A percentile compares a stretch with the other conserved stretches of the same genome.
Evolutionary conservation across 129 eudicot genomes (phyloP).

Genomic region (Centrapalus pauciflorus): DNA sequence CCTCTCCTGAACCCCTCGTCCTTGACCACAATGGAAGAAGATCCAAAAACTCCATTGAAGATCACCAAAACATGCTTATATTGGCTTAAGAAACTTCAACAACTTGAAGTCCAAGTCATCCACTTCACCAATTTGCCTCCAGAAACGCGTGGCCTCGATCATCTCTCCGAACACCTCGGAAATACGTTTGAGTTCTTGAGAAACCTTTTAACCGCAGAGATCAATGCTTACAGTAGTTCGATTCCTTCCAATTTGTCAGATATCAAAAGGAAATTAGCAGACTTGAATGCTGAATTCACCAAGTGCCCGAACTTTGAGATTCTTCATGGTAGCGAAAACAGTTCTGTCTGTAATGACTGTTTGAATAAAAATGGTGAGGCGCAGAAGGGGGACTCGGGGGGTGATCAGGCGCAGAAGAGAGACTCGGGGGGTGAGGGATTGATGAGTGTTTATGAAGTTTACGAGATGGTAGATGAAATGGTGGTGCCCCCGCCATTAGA

Average conservation of each 20-base stretch:
- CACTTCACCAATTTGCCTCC: background rate
- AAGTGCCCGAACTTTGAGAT: background rate
- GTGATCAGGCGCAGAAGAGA: too few relatives aligned
- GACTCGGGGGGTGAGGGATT: background rate
- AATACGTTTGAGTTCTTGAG: background rate
- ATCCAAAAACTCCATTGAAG: background rate
- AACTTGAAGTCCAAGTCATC: conserved; percentile 9
- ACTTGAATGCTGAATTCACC: background rate
- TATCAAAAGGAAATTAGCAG: background rate
- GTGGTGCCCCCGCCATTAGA: background rate
- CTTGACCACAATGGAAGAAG: background rate
- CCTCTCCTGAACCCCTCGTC: too few relatives aligned
- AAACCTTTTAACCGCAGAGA: background rate
- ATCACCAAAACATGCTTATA: background rate
- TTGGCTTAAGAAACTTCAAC: background rate
- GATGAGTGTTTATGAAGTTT: background rate
- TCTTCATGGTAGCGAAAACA: background rate
- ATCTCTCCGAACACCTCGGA: background rate
- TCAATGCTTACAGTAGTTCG: background rate
- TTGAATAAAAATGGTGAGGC: background rate
- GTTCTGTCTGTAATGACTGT: background rate
- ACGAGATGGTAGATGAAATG: background rate
- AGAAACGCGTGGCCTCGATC: background rate
- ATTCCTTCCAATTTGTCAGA: background rate
- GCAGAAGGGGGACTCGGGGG: too few relatives aligned